Conservation (phyloP, 306 rosid species). For the Comarum palustre region DNA sequence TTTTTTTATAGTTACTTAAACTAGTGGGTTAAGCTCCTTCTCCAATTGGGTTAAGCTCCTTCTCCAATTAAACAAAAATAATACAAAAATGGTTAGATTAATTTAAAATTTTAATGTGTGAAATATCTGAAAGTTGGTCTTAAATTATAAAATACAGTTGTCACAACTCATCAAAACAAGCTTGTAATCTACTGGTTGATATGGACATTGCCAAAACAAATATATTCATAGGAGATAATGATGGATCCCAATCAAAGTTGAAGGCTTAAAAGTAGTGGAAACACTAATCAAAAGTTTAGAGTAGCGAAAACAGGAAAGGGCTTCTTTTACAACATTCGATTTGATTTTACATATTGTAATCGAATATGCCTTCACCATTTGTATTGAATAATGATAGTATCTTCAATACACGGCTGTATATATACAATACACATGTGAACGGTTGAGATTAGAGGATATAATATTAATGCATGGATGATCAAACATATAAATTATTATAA, state of each 20-base stretch:
- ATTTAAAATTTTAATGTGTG: background rate
- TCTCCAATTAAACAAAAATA: no score
- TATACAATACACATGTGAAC: no score
- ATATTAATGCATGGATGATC: no score
- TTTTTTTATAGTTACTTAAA: background rate
- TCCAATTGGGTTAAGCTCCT: background rate
- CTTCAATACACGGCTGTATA: no score
- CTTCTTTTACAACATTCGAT: background rate
- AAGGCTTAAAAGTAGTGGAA: background rate
- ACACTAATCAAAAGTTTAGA: background rate
- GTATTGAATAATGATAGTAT: no score
- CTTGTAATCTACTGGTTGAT: background rate
- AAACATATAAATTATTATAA: no score
- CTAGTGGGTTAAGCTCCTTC: background rate
- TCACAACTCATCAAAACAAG: background rate
- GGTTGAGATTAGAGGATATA: no score
- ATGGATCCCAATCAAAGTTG: background rate
- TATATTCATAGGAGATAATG: background rate
- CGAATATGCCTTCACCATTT: no score
- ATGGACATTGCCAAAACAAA: background rate
- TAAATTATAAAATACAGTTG: constrained; percentile 1
- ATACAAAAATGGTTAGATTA: background rate
- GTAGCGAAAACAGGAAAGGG: background rate
- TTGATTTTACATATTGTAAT: background rate
- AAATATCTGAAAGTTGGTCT: constrained; percentile 9